These are phyloP conservation scores for Eimeria sp. DNA, from an alignment of 169 alveolate genomes.

Conservation along the genomic window DNA sequence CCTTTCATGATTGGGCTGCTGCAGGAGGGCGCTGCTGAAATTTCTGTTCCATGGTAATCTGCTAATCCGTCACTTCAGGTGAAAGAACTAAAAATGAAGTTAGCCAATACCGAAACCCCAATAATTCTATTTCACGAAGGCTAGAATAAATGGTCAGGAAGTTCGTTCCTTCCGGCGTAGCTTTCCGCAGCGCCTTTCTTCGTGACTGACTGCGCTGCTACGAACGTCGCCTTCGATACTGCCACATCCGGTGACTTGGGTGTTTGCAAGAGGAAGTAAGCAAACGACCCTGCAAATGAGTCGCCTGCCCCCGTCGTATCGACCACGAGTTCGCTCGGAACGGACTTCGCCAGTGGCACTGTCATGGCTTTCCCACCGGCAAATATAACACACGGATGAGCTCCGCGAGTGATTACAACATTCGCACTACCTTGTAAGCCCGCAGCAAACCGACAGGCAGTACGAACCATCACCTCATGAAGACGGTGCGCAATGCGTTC, in stretches of 20 bases:
- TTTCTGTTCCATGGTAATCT: not conserved
- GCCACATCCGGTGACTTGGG: constrained; percentile 48
- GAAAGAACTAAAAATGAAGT: not conserved
- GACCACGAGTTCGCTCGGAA: constrained; percentile 64
- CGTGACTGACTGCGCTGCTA: constrained; percentile 82
- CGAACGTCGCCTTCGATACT: constrained; percentile 66
- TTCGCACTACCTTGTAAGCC: constrained; percentile 48
- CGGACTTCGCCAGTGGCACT: constrained; percentile 54
- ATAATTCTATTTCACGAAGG: not conserved
- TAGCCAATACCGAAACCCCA: not conserved
- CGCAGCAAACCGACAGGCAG: constrained; percentile 48
- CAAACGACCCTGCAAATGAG: constrained; percentile 83
- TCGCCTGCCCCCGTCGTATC: constrained; percentile 87
- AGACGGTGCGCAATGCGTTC: constrained; percentile 48
- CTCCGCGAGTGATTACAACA: constrained; percentile 73
- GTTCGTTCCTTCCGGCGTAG: constrained; percentile 66
- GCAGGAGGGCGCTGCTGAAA: not conserved
- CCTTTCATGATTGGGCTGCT: not conserved
- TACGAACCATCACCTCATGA: constrained; percentile 38
- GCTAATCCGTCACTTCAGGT: not conserved
- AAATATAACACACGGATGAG: constrained; percentile 50
- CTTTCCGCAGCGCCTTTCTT: constrained; percentile 81
- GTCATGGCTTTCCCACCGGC: constrained; percentile 19
- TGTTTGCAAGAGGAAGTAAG: constrained; percentile 59
- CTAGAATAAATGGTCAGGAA: constrained; percentile 40